Base-by-base conservation (phyloP, 345 rosid genomes). In the Citrus inodora region DNA sequence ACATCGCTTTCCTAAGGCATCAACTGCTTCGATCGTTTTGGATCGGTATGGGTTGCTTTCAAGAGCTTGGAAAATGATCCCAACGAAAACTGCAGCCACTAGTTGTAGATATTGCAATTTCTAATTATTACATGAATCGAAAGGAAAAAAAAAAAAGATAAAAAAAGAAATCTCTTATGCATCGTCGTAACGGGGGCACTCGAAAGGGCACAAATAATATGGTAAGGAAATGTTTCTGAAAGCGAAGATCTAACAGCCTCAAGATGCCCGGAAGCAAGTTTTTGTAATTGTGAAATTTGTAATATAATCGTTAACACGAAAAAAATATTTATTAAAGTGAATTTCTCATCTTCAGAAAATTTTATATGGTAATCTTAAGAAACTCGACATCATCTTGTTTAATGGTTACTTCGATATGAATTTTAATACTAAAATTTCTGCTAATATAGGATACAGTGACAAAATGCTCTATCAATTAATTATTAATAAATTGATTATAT, bases 81-180 rank as follows among this genome's bases (percentile, higher is more conserved):
- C 73, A n/a, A 22, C n/a, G 7, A 25, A 11, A 79, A 63, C 40
- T 37, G 67, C 33, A 55, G 60, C 78, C 74, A 74, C 82, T 67
- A 22, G 61, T 42, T 74, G 30, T 55, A 66, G 40, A 56, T 33
- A 66, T 53, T 16, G 5, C n/a, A 19, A 13, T 72, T 71, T 22
- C 33, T 48, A 37, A 53, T 63, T 9, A 17, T 46, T 46, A 46
- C 4, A 11, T 3, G 16, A 46, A 46, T 46, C 3, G 17, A 46
- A 46, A 46, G 51, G 5, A 2, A 3, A 42, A 40, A 3, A 42
- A 40, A 46, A 46, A 42, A 42, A 38, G 8, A 37, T 40, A 25
- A 46, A 46, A 46, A 46, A 13, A 46, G 13, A 11, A 46, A 0
- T 13, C 16, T 46, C 17, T 46, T 46, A 3, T 11, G 51, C 51